Evolutionary conservation across 495 filamentous ascomycete species (phyloP).

Genomic region (Aspergillus sclerotioniger): DNA sequence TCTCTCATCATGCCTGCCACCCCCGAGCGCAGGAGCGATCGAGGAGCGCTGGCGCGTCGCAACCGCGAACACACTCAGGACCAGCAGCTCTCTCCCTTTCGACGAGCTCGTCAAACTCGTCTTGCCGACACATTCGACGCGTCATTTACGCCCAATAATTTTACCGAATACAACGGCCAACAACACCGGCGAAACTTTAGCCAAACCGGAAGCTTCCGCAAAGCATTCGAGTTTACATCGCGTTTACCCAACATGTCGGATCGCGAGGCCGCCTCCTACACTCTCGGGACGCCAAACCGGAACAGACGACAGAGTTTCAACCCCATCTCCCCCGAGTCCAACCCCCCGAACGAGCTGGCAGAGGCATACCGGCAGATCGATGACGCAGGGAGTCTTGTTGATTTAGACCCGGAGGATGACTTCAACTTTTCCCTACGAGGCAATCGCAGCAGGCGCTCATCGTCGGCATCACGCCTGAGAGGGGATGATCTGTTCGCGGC

Average conservation of each 20-base stretch:
- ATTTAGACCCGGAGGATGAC: slow-evolving; percentile 32
- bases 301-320: slow-evolving; percentile 13
- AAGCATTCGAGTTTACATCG: slow-evolving; percentile 34
- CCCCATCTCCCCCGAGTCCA: slow-evolving; percentile 29
- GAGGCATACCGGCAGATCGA: slow-evolving; percentile 48
- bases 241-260: slow-evolving; percentile 24
- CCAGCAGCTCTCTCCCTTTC: slow-evolving; percentile 34
- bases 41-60: slow-evolving; percentile 27
- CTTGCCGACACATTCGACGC: slow-evolving; percentile 30
- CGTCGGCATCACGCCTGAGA: slow-evolving; percentile 24
- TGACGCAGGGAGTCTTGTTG: slow-evolving; percentile 41
- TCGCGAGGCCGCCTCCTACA: slow-evolving; percentile 17
- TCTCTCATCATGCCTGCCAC: slow-evolving; percentile 23
- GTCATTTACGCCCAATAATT: slow-evolving; percentile 30
- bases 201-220: slow-evolving; percentile 37
- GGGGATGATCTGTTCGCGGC: slow-evolving; percentile 20
- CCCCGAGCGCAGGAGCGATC: slow-evolving; percentile 23
- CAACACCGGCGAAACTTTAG: slow-evolving; percentile 30
- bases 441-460: slow-evolving; percentile 26
- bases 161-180: slow-evolving; percentile 28
- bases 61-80: slow-evolving; percentile 23
- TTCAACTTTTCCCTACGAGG: slow-evolving; percentile 18
- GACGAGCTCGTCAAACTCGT: slow-evolving; percentile 30
- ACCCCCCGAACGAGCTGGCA: slow-evolving; percentile 41
- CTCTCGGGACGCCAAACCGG: slow-evolving; percentile 15